Percentiles rank a stretch among this genome's conserved stretches.
These are phyloP conservation scores for Aspergillus sergii DNA, from an alignment of 2,329 filamentous ascomycete species.

Conservation along the genomic window DNA sequence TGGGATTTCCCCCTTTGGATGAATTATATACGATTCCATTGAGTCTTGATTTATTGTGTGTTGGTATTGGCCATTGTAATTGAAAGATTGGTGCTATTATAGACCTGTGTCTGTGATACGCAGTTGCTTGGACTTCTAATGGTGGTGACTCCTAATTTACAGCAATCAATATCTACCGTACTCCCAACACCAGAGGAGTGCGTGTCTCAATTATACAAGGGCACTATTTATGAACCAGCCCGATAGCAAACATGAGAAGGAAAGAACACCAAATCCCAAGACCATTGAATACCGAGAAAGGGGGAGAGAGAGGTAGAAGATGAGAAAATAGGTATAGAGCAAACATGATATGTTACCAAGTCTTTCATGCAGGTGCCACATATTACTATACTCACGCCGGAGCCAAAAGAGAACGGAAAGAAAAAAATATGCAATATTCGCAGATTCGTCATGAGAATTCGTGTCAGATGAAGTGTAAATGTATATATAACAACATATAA, in stretches of 20 bases:
- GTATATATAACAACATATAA: not conserved
- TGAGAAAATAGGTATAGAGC: not conserved
- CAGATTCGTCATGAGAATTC: conserved; percentile 9
- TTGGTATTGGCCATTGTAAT: not conserved
- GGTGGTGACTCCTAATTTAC: too few species aligned
- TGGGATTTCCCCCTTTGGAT: conserved; percentile 6
- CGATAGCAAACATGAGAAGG: not conserved
- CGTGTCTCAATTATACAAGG: not conserved
- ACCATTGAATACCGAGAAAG: not conserved
- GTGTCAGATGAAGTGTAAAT: conserved; percentile 10
- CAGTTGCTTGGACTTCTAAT: not conserved
- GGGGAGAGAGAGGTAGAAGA: not conserved
- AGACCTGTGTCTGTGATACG: not conserved
- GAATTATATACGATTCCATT: conserved; percentile 7
- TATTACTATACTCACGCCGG: conserved; percentile 2
- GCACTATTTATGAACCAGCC: not conserved
- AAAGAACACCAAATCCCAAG: not conserved
- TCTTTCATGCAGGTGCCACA: not conserved
- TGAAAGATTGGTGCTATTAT: not conserved
- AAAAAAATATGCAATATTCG: not conserved
- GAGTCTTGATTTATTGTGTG: conserved; percentile 1
- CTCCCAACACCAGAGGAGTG: not conserved
- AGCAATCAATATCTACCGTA: not conserved
- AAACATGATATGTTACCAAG: not conserved
- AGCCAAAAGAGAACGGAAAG: conserved; percentile 1